Base-by-base conservation (phyloP, 2,329 filamentous ascomycete genomes). In the Talaromyces sp. region DNA sequence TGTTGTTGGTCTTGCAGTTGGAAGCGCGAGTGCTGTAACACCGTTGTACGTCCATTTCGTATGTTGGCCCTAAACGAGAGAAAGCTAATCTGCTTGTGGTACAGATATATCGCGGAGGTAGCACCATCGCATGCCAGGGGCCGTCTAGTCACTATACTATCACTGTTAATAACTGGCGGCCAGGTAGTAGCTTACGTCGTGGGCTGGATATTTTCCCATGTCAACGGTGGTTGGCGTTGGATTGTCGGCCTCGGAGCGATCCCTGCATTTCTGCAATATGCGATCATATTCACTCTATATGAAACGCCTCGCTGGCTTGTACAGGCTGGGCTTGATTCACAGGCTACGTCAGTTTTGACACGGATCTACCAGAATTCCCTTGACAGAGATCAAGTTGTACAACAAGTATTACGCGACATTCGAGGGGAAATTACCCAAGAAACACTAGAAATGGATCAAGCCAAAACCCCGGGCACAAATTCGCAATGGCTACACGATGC, bases 251-350 rank as follows among this genome's bases (percentile, higher is more conserved):
- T 97, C 0, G 93, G 92, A 0, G 89, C 89, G 8, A 56, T 88
- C 22, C 93, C 93, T 0, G 92, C 91, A 0, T 70, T 83, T 0
- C 50, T 91, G 3, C 93, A 97, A 69, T 82, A 84, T 4, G 68
- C 79, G 0, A 75, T 95, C 49, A 75, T 97, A 54, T 63, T 85
- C 2, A 78, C 85, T 47, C 87, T 96, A 82, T 91, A 91, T 0
- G 93, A 97, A 73, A 95, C 90, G 11, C 93, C 61, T 30, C 81
- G 93, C 20, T 97, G 90, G 88, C 80, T 97, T 19, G 86, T 96
- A 17, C 87, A 86, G 68, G 84, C 81, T 3, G 87, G 86, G 1
- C 78, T 80, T 43, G 79, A 80, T 3, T 76, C 76, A 3, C 81
- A 83, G 55, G 93, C 91, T 3, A 82, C 81, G 56, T 65, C 63